These are phyloP conservation scores for Thermothelomyces thermophilus DNA, from an alignment of 2,329 filamentous ascomycete species.

Conservation along the genomic window DNA sequence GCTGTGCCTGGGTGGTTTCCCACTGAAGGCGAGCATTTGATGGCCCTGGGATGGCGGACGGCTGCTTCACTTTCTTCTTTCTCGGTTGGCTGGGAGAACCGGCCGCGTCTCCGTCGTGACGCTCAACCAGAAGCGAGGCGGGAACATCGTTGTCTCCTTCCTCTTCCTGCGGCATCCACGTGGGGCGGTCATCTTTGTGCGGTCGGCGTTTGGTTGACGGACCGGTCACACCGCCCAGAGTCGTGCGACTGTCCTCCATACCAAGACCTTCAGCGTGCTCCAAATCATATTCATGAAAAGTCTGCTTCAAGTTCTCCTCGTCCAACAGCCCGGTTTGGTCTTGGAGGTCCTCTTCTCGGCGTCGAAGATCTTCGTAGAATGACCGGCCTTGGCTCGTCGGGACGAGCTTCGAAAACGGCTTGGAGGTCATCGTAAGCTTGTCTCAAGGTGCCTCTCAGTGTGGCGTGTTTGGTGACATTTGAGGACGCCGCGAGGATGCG, in stretches of 20 bases:
- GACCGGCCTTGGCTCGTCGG: slow-evolving; percentile 34
- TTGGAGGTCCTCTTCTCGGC: slow-evolving; percentile 38
- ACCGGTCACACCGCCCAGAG: slow-evolving; percentile 33
- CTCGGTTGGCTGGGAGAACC: slow-evolving; percentile 13
- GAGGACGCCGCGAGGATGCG: background rate
- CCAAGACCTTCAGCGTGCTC: slow-evolving; percentile 38
- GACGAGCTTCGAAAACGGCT: slow-evolving; percentile 41
- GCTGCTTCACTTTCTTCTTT: slow-evolving; percentile 21
- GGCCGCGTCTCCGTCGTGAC: slow-evolving; percentile 30
- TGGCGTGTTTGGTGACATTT: background rate
- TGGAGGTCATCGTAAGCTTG: slow-evolving; percentile 36
- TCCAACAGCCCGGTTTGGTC: slow-evolving; percentile 40
- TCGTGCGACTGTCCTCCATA: slow-evolving; percentile 41
- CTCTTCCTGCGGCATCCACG: slow-evolving; percentile 34
- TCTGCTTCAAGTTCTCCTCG: slow-evolving; percentile 47
- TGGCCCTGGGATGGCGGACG: slow-evolving; percentile 34
- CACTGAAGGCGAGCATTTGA: slow-evolving; percentile 45
- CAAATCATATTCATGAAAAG: slow-evolving; percentile 45
- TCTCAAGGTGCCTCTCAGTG: slow-evolving; percentile 3
- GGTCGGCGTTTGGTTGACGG: slow-evolving; percentile 16
- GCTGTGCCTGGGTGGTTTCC: slow-evolving; percentile 48
- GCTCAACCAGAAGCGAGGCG: slow-evolving; percentile 56
- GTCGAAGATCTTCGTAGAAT: slow-evolving; percentile 45
- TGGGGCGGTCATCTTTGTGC: slow-evolving; percentile 23
- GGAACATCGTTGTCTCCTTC: slow-evolving; percentile 56